A percentile compares a stretch with the other conserved stretches of the same genome.
These are phyloP conservation scores for Scutellaria baicalensis DNA, from an alignment of 257 asterid species.

Conservation along the genomic window DNA sequence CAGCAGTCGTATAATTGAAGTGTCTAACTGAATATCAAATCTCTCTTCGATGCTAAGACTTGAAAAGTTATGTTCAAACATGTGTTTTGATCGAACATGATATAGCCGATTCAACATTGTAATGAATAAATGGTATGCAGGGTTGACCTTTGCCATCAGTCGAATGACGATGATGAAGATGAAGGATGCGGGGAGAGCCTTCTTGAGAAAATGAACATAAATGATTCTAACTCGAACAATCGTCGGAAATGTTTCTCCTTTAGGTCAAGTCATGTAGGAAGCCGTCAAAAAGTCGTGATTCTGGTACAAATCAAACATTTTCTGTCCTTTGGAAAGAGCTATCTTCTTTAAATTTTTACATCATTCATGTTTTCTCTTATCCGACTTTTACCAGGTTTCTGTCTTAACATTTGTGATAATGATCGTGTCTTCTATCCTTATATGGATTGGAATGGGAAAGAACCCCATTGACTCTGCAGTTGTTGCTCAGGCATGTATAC, in stretches of 20 bases:
- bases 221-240: slow-evolving; percentile 23
- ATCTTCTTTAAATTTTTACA: not conserved
- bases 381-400: slow-evolving; percentile 45
- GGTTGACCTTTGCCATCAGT: slow-evolving; percentile 92
- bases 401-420: slow-evolving; percentile 47
- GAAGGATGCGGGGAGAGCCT: slow-evolving; percentile 52
- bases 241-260: slow-evolving; percentile 52
- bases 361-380: slow-evolving; percentile 6
- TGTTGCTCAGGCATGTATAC: slow-evolving; percentile 65
- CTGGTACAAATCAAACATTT: slow-evolving; percentile 35
- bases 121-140: slow-evolving; percentile 31
- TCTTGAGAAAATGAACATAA: slow-evolving; percentile 47
- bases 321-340: not conserved
- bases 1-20: too few relatives aligned
- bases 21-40: not conserved
- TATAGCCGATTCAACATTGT: too few relatives aligned
- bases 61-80: not conserved
- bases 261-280: slow-evolving; percentile 45
- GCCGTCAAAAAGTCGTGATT: slow-evolving; percentile 80
- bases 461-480: slow-evolving; percentile 51
- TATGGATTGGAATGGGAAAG: slow-evolving; percentile 71
- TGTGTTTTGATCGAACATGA: too few relatives aligned
- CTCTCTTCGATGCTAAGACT: not conserved
- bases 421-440: slow-evolving; percentile 57
- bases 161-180: slow-evolving; percentile 79